Percentiles rank a stretch among this genome's conserved stretches.
Evolutionary conservation across 805 yeast genomes (phyloP).

Genomic region (Komagataella pastoris): DNA sequence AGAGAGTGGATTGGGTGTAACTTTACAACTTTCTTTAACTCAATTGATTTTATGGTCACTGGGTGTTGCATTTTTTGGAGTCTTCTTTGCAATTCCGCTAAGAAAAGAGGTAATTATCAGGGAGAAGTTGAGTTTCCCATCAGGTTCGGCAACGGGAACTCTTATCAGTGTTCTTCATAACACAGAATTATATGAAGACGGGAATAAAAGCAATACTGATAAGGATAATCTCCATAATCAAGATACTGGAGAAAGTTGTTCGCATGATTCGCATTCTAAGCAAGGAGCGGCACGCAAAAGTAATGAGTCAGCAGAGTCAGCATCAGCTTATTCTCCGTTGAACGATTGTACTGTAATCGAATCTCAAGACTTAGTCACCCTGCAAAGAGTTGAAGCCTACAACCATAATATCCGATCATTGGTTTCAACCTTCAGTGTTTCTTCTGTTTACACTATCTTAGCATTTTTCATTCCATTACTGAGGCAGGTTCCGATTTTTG

Average conservation of each 20-base stretch:
- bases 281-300: neutral
- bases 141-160: conserved; percentile 94
- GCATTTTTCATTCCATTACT: conserved; percentile 67
- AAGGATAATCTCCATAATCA: neutral
- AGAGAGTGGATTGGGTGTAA: conserved; percentile 52
- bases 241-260: neutral
- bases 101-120: conserved; percentile 77
- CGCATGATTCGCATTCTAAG: neutral
- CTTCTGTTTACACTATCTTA: conserved; percentile 59
- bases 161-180: conserved; percentile 79
- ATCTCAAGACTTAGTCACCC: conserved; percentile 17
- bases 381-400: conserved; percentile 22
- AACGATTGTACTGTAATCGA: conserved; percentile 17
- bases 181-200: conserved; percentile 33
- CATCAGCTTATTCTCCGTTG: conserved; percentile 2
- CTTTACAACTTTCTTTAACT: conserved; percentile 21
- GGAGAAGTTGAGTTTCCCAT: conserved; percentile 84
- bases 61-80: conserved; percentile 89
- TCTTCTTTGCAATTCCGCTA: conserved; percentile 85
- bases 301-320: neutral
- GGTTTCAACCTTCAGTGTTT: conserved; percentile 43
- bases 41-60: conserved; percentile 71
- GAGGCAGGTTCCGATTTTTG: conserved; percentile 64
- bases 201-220: conserved; percentile 1
- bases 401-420: conserved; percentile 49